phyloP scores from a whole-genome alignment of 2,329 filamentous ascomycete genomes.

The Diaporthe destruens region DNA sequence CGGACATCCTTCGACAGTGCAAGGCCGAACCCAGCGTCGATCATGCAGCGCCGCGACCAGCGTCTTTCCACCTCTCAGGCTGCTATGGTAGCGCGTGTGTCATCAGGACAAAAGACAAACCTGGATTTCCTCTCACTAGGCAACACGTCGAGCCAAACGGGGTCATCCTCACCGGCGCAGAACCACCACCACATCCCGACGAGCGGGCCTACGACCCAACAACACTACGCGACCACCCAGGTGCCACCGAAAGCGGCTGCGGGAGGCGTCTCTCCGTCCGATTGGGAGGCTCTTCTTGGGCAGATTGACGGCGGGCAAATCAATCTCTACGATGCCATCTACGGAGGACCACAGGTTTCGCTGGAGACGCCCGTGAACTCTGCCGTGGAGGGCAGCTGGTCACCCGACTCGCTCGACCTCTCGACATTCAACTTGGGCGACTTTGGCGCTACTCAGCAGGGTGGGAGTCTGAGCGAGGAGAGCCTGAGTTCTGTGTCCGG shows the following conservation, averaged over 20 bases:
- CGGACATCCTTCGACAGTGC: conserved; percentile 64
- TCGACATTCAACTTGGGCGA: conserved; percentile 64
- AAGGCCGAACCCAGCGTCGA: conserved; percentile 50
- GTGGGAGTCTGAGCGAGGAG: conserved; percentile 67
- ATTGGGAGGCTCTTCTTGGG: conserved; percentile 87
- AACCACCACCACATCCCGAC: conserved; percentile 52
- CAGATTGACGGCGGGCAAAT: conserved; percentile 83
- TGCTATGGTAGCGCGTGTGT: conserved; percentile 55
- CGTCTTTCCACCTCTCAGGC: conserved; percentile 61
- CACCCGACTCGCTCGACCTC: conserved; percentile 69
- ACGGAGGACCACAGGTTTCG: conserved; percentile 71
- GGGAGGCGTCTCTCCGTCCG: conserved; percentile 69
- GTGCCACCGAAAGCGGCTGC: conserved; percentile 50
- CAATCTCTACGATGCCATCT: conserved; percentile 88
- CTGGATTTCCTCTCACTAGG: conserved; percentile 71
- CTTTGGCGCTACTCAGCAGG: conserved; percentile 54
- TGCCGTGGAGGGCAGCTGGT: conserved; percentile 58
- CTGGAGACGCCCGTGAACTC: conserved; percentile 58
- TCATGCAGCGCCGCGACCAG: conserved; percentile 60
- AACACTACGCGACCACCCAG: conserved; percentile 54
- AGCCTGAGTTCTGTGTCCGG: conserved; percentile 62
- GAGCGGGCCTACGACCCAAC: conserved; percentile 45
- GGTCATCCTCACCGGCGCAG: conserved; percentile 62
- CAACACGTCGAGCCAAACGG: conserved; percentile 60
- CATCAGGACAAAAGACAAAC: conserved; percentile 56